Conservation (phyloP, 2,329 filamentous ascomycete genomes). For the Clathrospora elynae region DNA sequence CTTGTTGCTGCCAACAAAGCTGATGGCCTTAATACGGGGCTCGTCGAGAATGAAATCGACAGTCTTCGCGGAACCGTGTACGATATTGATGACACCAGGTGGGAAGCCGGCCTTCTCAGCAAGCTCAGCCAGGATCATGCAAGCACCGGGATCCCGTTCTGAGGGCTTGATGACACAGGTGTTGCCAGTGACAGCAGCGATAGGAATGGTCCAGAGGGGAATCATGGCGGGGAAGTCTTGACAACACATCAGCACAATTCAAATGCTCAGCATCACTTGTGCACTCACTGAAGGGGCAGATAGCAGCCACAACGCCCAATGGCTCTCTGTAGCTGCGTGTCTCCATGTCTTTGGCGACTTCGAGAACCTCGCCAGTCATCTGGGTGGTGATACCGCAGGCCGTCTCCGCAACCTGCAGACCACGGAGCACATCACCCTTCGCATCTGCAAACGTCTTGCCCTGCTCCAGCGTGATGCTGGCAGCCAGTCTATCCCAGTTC, state of each 20-base stretch:
- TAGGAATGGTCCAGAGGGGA: slow-evolving; percentile 86
- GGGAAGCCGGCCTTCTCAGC: slow-evolving; percentile 81
- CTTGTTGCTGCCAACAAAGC: slow-evolving; percentile 86
- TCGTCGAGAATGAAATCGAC: slow-evolving; percentile 88
- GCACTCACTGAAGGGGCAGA: slow-evolving; percentile 80
- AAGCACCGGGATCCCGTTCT: slow-evolving; percentile 80
- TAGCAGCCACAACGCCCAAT: slow-evolving; percentile 78
- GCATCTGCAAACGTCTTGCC: slow-evolving; percentile 87
- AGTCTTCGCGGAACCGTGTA: slow-evolving; percentile 79
- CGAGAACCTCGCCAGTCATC: slow-evolving; percentile 80
- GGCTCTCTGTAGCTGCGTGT: slow-evolving; percentile 82
- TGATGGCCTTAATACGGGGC: slow-evolving; percentile 82
- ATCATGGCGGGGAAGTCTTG: slow-evolving; percentile 90
- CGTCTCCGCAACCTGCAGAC: slow-evolving; percentile 83
- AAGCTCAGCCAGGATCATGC: slow-evolving; percentile 84
- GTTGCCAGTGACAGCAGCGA: slow-evolving; percentile 83
- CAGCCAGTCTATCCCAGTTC: slow-evolving; percentile 83
- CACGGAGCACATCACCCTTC: slow-evolving; percentile 78
- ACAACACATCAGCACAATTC: slow-evolving; percentile 27
- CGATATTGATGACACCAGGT: slow-evolving; percentile 78
- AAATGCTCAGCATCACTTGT: background rate
- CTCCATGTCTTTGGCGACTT: slow-evolving; percentile 90
- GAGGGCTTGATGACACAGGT: slow-evolving; percentile 85
- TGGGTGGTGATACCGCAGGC: slow-evolving; percentile 80
- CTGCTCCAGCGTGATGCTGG: slow-evolving; percentile 85